Conservation (phyloP, 2,329 filamentous ascomycete species). For the Rutstroemia sp. region DNA sequence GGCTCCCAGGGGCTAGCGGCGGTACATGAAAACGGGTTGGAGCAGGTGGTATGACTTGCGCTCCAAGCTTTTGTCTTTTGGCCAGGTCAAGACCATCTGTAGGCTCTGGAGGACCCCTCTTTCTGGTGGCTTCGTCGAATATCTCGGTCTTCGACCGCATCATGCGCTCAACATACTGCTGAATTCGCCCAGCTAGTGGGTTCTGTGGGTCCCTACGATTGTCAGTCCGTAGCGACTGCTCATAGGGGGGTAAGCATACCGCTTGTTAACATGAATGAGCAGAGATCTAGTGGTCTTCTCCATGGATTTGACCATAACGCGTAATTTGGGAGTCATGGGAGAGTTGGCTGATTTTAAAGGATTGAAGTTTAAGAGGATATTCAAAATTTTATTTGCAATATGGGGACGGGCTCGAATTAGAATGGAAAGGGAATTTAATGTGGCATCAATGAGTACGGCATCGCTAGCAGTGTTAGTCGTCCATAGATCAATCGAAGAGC, state of each 20-base stretch:
- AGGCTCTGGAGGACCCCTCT: slow-evolving; percentile 66
- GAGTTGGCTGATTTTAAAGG: slow-evolving; percentile 73
- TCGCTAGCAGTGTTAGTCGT: slow-evolving; percentile 54
- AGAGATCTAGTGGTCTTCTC: slow-evolving; percentile 85
- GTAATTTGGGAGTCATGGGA: slow-evolving; percentile 69
- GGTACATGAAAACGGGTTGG: slow-evolving; percentile 38
- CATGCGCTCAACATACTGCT: slow-evolving; percentile 78
- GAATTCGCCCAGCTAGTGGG: slow-evolving; percentile 67
- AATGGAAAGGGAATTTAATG: slow-evolving; percentile 78
- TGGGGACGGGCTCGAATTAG: slow-evolving; percentile 75
- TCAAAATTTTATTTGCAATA: slow-evolving; percentile 78
- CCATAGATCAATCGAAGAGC: slow-evolving; percentile 7
- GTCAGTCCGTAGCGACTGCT: slow-evolving; percentile 19
- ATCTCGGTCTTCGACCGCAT: slow-evolving; percentile 71
- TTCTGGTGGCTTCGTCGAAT: slow-evolving; percentile 71
- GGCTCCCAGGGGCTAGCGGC: slow-evolving; percentile 65
- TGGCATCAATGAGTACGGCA: slow-evolving; percentile 81
- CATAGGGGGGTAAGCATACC: slow-evolving; percentile 39
- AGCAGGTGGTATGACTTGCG: slow-evolving; percentile 32
- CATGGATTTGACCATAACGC: slow-evolving; percentile 85
- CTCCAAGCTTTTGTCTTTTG: slow-evolving; percentile 72
- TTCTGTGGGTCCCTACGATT: slow-evolving; percentile 66
- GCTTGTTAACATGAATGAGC: slow-evolving; percentile 74
- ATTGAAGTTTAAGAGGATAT: slow-evolving; percentile 83
- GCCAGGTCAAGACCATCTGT: slow-evolving; percentile 63